Percentiles rank a stretch among this genome's conserved stretches.
Conservation (phyloP, 768 basidiomycete species). For the Pisolithus tinctorius region DNA sequence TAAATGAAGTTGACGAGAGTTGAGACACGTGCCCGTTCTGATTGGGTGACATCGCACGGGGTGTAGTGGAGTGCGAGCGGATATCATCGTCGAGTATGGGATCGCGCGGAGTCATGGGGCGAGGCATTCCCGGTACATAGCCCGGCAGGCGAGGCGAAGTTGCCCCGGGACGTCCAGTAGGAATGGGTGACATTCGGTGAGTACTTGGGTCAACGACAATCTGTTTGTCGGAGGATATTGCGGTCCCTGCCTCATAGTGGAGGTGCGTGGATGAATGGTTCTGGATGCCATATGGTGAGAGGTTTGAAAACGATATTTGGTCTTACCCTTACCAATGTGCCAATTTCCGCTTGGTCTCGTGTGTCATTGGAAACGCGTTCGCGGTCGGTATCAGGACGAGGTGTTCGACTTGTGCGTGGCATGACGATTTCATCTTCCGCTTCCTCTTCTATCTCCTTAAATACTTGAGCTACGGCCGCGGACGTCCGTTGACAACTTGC, state of each 20-base stretch:
- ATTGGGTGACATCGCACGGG: slow-evolving; percentile 65
- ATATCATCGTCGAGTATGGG: slow-evolving; percentile 63
- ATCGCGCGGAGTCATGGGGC: slow-evolving; percentile 87
- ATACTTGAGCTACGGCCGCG: slow-evolving; percentile 66
- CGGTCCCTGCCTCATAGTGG: slow-evolving; percentile 57
- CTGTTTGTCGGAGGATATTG: slow-evolving; percentile 61
- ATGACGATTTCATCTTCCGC: slow-evolving; percentile 71
- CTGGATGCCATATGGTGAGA: slow-evolving; percentile 13
- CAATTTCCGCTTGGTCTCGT: slow-evolving; percentile 12
- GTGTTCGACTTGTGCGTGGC: slow-evolving; percentile 52
- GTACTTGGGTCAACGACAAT: slow-evolving; percentile 40
- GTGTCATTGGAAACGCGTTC: slow-evolving; percentile 13
- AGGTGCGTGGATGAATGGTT: slow-evolving; percentile 20
- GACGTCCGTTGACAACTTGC: slow-evolving; percentile 53
- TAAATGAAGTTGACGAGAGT: slow-evolving; percentile 28
- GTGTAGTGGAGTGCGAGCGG: slow-evolving; percentile 64
- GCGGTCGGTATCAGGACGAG: slow-evolving; percentile 30
- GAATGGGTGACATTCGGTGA: slow-evolving; percentile 55
- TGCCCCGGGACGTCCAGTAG: slow-evolving; percentile 43
- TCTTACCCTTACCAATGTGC: slow-evolving; percentile 19
- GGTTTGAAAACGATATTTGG: slow-evolving; percentile 5
- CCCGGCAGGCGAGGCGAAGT: slow-evolving; percentile 62
- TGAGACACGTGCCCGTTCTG: slow-evolving; percentile 29
- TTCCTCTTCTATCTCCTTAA: slow-evolving; percentile 72
- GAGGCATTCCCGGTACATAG: slow-evolving; percentile 85